These are phyloP conservation scores for Fusarium nematophilum DNA, from an alignment of 2,329 filamentous ascomycete genomes.

Conservation along the genomic window DNA sequence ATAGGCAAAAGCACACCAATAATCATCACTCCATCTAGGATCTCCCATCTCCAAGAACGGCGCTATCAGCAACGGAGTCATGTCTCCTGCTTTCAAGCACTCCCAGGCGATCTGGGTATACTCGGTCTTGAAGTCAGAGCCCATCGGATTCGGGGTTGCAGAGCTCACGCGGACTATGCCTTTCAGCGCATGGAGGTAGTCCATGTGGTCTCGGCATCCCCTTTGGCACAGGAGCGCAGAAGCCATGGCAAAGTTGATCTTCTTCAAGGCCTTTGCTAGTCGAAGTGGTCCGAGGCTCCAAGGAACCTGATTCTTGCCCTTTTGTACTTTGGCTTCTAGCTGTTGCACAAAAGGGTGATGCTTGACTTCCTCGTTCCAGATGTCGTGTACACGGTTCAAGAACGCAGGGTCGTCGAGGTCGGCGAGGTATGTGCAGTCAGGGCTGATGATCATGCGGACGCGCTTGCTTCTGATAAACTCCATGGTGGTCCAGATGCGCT, in stretches of 20 bases:
- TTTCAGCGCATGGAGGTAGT: background rate
- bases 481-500: background rate
- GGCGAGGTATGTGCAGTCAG: background rate
- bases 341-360: background rate
- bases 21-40: no score
- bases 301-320: background rate
- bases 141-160: no score
- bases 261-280: background rate
- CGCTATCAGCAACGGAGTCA: no score
- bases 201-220: background rate
- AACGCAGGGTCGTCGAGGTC: background rate
- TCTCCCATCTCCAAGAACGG: no score
- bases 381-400: background rate
- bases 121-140: no score
- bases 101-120: no score
- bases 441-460: background rate
- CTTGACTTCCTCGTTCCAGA: background rate
- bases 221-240: background rate
- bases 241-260: background rate
- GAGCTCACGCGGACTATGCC: background rate
- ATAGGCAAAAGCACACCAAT: no score
- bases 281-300: background rate
- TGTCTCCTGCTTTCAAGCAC: no score
- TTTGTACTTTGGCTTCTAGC: background rate
- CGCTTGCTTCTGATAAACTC: background rate